Percentiles rank a stretch among this genome's conserved stretches.
These are phyloP conservation scores for Fraxinus anomala DNA, from an alignment of 257 asterid genomes.

Conservation along the genomic window DNA sequence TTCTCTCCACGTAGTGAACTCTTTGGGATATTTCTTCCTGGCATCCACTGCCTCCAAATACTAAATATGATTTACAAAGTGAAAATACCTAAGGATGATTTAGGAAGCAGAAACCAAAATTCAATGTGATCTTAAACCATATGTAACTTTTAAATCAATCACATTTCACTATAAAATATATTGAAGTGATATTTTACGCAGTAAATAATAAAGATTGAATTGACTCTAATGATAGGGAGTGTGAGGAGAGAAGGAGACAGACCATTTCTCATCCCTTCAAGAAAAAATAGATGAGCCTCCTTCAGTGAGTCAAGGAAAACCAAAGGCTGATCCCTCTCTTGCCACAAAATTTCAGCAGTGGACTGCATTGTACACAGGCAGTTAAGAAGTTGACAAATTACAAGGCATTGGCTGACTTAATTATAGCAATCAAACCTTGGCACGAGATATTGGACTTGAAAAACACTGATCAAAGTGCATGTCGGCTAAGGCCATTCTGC, in stretches of 20 bases:
- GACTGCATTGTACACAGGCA: conserved; percentile 48
- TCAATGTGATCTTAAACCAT: background rate
- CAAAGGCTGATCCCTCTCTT: conserved; percentile 68
- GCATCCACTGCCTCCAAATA: conserved; percentile 93
- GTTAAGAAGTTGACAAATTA: conserved; percentile 20
- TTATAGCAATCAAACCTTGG: conserved; percentile 47
- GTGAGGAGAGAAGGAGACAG: conserved; percentile 30
- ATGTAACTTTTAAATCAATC: background rate
- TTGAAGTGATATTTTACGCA: background rate
- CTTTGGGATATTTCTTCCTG: conserved; percentile 60
- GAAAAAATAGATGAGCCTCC: conserved; percentile 72
- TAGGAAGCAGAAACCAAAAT: conserved; percentile 1
- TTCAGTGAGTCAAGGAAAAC: conserved; percentile 70
- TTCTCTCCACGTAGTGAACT: conserved; percentile 74
- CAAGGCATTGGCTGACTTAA: background rate
- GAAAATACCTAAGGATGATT: conserved; percentile 25
- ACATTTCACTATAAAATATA: background rate
- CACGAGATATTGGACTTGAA: conserved; percentile 82
- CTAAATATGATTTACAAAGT: conserved; percentile 51
- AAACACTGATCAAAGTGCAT: conserved; percentile 67
- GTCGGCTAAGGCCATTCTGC: conserved; percentile 55
- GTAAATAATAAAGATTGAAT: background rate
- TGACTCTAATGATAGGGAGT: background rate
- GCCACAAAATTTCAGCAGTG: conserved; percentile 78
- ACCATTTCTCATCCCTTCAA: conserved; percentile 89